A percentile compares a stretch with the other conserved stretches of the same genome.
Conservation (phyloP, 2,329 filamentous ascomycete genomes). For the Cladosporium colombiae region DNA sequence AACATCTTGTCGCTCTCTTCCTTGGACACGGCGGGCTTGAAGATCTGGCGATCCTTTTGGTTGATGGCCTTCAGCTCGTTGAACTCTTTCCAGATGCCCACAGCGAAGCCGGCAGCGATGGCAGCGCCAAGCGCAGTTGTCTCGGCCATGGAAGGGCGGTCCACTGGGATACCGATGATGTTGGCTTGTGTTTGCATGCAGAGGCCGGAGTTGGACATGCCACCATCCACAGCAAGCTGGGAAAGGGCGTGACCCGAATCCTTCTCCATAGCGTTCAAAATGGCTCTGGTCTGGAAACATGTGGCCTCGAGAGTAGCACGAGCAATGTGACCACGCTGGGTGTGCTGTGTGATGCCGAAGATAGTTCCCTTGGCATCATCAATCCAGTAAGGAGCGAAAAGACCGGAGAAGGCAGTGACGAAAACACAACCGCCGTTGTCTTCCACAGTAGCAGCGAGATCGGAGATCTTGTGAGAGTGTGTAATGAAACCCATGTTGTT, state of each 20-base stretch:
- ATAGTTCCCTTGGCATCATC: constrained; percentile 88
- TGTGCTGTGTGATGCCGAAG: constrained; percentile 82
- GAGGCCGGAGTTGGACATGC: constrained; percentile 83
- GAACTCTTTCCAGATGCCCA: constrained; percentile 73
- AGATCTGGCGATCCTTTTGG: constrained; percentile 29
- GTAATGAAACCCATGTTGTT: constrained; percentile 67
- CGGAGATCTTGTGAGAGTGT: constrained; percentile 64
- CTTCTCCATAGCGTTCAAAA: constrained; percentile 86
- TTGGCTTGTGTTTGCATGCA: constrained; percentile 92
- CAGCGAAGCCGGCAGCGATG: constrained; percentile 80
- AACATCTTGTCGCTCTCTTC: constrained; percentile 37
- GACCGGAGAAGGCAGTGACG: constrained; percentile 85
- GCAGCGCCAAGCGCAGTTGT: constrained; percentile 86
- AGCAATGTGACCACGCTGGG: constrained; percentile 80
- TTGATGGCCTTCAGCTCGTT: constrained; percentile 60
- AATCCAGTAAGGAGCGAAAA: constrained; percentile 94
- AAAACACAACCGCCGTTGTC: constrained; percentile 83
- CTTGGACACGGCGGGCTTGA: constrained; percentile 27
- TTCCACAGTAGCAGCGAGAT: constrained; percentile 63
- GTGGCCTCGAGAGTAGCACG: constrained; percentile 87
- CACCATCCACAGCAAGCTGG: constrained; percentile 80
- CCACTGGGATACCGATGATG: constrained; percentile 78
- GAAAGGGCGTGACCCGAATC: constrained; percentile 76
- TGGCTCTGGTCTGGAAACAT: constrained; percentile 90
- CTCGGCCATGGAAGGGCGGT: constrained; percentile 85